Evolutionary conservation across 176 grass and related monocot species (phyloP), one percentile per base, ranked within the genome.

Genomic region (Avena insularis): DNA sequence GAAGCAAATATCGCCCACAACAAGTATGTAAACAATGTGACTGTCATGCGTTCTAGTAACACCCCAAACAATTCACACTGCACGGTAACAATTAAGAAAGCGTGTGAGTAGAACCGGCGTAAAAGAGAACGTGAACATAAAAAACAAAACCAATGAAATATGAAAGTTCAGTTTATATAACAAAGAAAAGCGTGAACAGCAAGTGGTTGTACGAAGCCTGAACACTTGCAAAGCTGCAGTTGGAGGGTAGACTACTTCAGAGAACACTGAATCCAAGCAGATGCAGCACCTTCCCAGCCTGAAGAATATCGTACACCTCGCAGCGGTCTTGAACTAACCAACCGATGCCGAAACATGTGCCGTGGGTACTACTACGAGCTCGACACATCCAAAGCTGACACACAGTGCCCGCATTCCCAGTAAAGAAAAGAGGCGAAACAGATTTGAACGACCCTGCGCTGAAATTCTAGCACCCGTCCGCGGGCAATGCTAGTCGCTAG

Each of bases 311-410:
- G 35, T 83, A 20, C 15, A 19, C 12, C 16, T 61, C 74, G 25
- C 43, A 33, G 40, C 40, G 8, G 20, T 12, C 33, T 57, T 27
- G 20, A 11, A 23, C 51, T 51, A 20, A 58, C 55, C 17, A 70
- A 58, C 31, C 4, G 40, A 57, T 40, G 33, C 49, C 4, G 77
- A 64, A 76, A 81, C 57, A 23, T 81, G 78, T 17, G 36, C 58
- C 69, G 9, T 55, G 27, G 83, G 49, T 74, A 55, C 33, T 74
- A 55, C 47, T 46, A n/a, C 11, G 78, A 82, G 38, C 13, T 78
- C 77, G 83, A 60, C 88, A 82, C 46, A 48, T 59, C 71, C 68
- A 90, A 88, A 77, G 88, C 71, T 77, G 79, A 54, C 61, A 20
- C n/a, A 15, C 70, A 27, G 12, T 15, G 78, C 57, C 2, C 7